Evolutionary conservation across 2,329 filamentous ascomycete genomes (phyloP).

Genomic region (Tothia fuscella): DNA sequence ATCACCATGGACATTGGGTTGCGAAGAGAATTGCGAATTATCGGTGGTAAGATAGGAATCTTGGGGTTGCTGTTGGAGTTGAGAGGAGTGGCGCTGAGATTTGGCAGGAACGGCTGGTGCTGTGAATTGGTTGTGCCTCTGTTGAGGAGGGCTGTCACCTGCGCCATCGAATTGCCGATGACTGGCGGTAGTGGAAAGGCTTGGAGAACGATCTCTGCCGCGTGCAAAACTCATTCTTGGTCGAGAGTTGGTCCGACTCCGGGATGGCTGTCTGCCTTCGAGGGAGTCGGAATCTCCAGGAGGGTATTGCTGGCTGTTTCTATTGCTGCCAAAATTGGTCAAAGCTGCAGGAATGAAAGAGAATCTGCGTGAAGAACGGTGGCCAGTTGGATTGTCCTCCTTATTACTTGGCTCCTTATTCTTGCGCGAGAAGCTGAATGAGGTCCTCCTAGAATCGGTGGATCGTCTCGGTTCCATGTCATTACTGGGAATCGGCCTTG

Average conservation of each 20-base stretch:
- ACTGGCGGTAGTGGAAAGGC: conserved; percentile 6
- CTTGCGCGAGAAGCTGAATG: conserved; percentile 38
- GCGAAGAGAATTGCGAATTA: neutral
- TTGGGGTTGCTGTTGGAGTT: conserved; percentile 6
- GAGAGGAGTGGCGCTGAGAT: too few species aligned
- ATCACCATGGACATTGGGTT: neutral
- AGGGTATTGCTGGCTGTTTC: conserved; percentile 15
- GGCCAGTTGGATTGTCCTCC: conserved; percentile 18
- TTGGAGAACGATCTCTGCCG: conserved; percentile 15
- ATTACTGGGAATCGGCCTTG: conserved; percentile 52
- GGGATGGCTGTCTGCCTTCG: conserved; percentile 18
- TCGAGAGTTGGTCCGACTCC: conserved; percentile 21
- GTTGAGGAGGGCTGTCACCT: neutral
- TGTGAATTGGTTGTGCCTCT: conserved; percentile 1
- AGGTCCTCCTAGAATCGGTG: conserved; percentile 37
- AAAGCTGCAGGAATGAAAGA: conserved; percentile 39
- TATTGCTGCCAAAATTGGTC: conserved; percentile 28
- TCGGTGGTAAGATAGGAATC: neutral
- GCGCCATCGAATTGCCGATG: conserved; percentile 5
- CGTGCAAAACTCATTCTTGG: conserved; percentile 32
- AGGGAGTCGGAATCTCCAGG: conserved; percentile 21
- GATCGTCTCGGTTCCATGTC: conserved; percentile 39
- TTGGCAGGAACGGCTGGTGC: too few species aligned
- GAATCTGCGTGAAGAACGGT: conserved; percentile 35
- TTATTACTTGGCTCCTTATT: conserved; percentile 32